phyloP scores from a whole-genome alignment of 768 basidiomycete genomes.

The Melanogaster broomeanus region DNA sequence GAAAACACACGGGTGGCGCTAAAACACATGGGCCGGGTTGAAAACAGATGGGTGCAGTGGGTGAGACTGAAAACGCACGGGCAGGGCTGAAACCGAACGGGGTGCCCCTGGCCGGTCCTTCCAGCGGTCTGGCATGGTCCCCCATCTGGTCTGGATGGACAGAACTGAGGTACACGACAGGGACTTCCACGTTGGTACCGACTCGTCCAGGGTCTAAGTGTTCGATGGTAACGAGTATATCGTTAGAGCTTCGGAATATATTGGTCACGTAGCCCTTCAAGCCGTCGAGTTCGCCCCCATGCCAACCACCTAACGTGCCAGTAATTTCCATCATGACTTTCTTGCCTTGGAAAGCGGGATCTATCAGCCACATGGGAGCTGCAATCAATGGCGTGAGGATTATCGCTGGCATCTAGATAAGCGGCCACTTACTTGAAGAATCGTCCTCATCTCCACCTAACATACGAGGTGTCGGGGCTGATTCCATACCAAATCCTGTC shows the following conservation, averaged over 20 bases:
- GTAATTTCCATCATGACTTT: constrained; percentile 31
- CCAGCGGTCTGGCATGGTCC: constrained; percentile 52
- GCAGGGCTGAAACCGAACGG: too few relatives aligned
- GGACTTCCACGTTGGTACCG: constrained; percentile 38
- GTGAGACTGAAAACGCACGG: too few relatives aligned
- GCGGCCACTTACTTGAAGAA: constrained; percentile 20
- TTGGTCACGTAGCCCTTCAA: constrained; percentile 29
- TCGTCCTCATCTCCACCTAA: constrained; percentile 30
- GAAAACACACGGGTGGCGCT: too few relatives aligned
- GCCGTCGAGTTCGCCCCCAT: constrained; percentile 29
- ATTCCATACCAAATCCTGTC: constrained; percentile 16
- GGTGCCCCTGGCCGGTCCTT: constrained; percentile 43
- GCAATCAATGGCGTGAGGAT: constrained; percentile 22
- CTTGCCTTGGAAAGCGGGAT: constrained; percentile 27
- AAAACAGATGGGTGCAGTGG: too few relatives aligned
- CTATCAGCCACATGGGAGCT: constrained; percentile 30
- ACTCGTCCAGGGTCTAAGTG: constrained; percentile 33
- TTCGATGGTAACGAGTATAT: constrained; percentile 30
- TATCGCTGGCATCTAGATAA: background rate
- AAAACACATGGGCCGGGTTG: too few relatives aligned
- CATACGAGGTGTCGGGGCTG: constrained; percentile 34
- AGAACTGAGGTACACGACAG: constrained; percentile 43
- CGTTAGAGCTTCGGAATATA: constrained; percentile 26
- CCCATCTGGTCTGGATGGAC: constrained; percentile 39
- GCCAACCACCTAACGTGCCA: constrained; percentile 26